Evolutionary conservation across 129 eudicot species (phyloP).

Genomic region (Pittosporum tobira): DNA sequence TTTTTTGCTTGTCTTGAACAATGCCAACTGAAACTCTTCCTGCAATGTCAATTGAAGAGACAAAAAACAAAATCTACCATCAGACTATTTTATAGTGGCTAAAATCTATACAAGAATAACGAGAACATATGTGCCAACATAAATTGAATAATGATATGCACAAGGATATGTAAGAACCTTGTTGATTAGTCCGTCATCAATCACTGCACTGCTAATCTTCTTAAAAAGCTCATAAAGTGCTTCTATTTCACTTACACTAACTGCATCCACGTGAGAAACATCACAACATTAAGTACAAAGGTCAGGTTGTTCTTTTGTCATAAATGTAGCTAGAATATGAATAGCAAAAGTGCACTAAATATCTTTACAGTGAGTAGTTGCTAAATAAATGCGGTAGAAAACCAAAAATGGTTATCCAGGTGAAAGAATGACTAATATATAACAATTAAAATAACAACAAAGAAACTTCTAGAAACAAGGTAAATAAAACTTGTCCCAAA

Average conservation of each 20-base stretch:
- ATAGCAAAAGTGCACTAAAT: background rate
- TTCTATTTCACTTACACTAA: constrained; percentile 91
- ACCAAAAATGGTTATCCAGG: background rate
- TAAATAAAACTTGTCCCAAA: background rate
- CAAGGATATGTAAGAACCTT: constrained; percentile 33
- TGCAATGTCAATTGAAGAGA: constrained; percentile 23
- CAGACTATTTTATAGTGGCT: background rate
- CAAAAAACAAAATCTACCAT: background rate
- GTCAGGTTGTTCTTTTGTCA: background rate
- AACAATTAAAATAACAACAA: background rate
- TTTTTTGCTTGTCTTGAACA: constrained; percentile 86
- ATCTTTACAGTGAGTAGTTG: background rate
- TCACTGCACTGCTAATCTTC: constrained; percentile 87
- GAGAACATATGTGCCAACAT: too few species aligned
- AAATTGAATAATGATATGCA: background rate
- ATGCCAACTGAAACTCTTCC: constrained; percentile 93
- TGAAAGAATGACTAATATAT: background rate
- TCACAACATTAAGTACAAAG: constrained; percentile 3
- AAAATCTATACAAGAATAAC: background rate
- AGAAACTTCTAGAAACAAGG: background rate
- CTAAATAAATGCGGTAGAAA: background rate
- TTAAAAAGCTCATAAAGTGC: constrained; percentile 84
- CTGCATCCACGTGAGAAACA: constrained; percentile 31
- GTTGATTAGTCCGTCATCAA: constrained; percentile 81
- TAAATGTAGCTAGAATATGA: background rate